Conservation (phyloP, 2,329 filamentous ascomycete genomes). For the Xylaria sp. region DNA sequence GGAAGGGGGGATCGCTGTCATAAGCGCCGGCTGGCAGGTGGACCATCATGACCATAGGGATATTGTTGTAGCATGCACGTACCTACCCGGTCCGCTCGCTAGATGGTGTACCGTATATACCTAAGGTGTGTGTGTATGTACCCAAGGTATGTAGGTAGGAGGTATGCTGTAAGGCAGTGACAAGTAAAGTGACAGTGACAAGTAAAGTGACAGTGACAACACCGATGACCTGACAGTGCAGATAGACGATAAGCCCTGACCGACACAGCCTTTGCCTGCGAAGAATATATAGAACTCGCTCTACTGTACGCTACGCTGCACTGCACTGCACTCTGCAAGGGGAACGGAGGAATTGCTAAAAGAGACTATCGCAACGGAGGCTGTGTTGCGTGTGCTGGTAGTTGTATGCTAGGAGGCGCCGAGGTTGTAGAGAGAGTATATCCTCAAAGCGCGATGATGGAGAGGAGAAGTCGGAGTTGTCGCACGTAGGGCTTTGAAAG, state of each 20-base stretch:
- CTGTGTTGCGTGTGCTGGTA: conserved; percentile 25
- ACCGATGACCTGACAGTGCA: conserved; percentile 10
- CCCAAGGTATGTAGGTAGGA: not conserved
- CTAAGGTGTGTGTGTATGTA: too few relatives aligned
- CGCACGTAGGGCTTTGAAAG: conserved; percentile 31
- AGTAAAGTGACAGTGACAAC: not conserved
- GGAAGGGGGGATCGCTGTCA: conserved; percentile 9
- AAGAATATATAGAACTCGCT: not conserved
- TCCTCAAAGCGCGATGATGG: conserved; percentile 7
- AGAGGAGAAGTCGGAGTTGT: conserved; percentile 11
- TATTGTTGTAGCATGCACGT: not conserved
- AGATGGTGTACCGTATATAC: too few relatives aligned
- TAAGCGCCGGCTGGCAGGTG: conserved; percentile 18
- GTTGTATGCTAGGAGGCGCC: conserved; percentile 27
- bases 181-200: not conserved
- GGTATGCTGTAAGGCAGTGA: not conserved
- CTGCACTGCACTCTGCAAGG: conserved; percentile 26
- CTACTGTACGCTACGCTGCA: not conserved
- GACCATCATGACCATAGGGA: conserved; percentile 1
- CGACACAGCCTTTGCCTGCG: conserved; percentile 4
- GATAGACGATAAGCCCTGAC: conserved; percentile 19
- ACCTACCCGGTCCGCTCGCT: not conserved
- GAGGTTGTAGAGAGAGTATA: conserved; percentile 29
- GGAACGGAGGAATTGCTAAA: conserved; percentile 34
- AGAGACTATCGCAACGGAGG: conserved; percentile 31